These are phyloP conservation scores for Alternaria solani DNA, from an alignment of 2,329 filamentous ascomycete species.

Conservation along the genomic window DNA sequence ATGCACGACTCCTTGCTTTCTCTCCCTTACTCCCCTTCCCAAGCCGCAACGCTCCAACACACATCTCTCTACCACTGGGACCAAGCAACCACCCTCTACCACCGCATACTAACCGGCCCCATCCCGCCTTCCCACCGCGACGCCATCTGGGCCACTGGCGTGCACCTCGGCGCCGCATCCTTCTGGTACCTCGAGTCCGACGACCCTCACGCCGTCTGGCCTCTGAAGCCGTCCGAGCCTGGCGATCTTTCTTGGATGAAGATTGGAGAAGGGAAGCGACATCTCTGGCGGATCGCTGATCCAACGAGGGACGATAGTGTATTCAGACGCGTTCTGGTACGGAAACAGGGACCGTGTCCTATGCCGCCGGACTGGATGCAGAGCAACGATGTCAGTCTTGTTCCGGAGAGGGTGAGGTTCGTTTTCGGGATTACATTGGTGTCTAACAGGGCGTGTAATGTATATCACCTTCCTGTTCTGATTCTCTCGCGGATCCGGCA, in stretches of 20 bases:
- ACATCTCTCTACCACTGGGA: slow-evolving; percentile 56
- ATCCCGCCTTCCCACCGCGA: slow-evolving; percentile 55
- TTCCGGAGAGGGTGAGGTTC: slow-evolving; percentile 47
- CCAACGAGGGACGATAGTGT: slow-evolving; percentile 59
- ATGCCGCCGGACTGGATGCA: slow-evolving; percentile 21
- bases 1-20: slow-evolving; percentile 62
- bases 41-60: slow-evolving; percentile 47
- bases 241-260: slow-evolving; percentile 66
- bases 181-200: slow-evolving; percentile 57
- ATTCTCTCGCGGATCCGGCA: slow-evolving; percentile 53
- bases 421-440: slow-evolving; percentile 39
- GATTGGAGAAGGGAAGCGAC: slow-evolving; percentile 64
- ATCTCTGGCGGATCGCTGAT: slow-evolving; percentile 62
- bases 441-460: slow-evolving; percentile 27
- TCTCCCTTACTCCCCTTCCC: not conserved
- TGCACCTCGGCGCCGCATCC: slow-evolving; percentile 57
- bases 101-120: slow-evolving; percentile 51
- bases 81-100: slow-evolving; percentile 59
- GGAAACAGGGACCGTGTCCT: slow-evolving; percentile 13
- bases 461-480: slow-evolving; percentile 43
- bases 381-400: slow-evolving; percentile 12
- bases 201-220: slow-evolving; percentile 62
- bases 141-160: slow-evolving; percentile 56
- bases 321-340: slow-evolving; percentile 51
- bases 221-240: slow-evolving; percentile 55